Evolutionary conservation across 805 yeast species (phyloP).

Genomic region (Yarrowia keelungensis): DNA sequence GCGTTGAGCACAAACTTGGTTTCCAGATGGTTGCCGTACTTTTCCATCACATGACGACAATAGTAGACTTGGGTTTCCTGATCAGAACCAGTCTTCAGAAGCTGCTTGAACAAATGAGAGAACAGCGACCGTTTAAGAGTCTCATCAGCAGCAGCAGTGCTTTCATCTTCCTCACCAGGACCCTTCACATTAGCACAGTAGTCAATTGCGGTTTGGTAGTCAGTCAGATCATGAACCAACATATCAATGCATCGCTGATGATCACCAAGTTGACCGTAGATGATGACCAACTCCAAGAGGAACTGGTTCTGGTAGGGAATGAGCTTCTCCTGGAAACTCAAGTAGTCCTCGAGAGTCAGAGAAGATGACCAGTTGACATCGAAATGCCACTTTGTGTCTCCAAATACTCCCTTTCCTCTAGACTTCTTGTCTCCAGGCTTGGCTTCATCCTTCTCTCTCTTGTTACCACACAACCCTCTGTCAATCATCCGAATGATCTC

Average conservation of each 20-base stretch:
- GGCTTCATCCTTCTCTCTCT: not conserved
- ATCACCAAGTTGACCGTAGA: conserved; percentile 48
- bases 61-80: conserved; percentile 44
- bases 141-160: conserved; percentile 21
- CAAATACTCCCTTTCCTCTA: conserved; percentile 13
- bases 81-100: conserved; percentile 42
- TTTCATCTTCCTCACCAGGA: conserved; percentile 41
- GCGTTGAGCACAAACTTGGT: conserved; percentile 45
- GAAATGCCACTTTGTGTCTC: conserved; percentile 19
- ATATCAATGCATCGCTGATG: conserved; percentile 49
- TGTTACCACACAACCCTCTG: conserved; percentile 10
- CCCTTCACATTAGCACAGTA: conserved; percentile 46
- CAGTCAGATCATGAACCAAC: conserved; percentile 48
- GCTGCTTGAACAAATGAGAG: conserved; percentile 45
- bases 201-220: conserved; percentile 49
- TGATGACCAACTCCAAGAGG: conserved; percentile 48
- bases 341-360: conserved; percentile 12
- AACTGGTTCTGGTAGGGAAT: conserved; percentile 39
- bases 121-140: conserved; percentile 42
- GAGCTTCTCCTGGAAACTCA: conserved; percentile 13
- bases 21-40: conserved; percentile 47
- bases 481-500: conserved; percentile 22
- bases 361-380: conserved; percentile 22
- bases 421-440: not conserved
- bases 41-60: conserved; percentile 46